Percentiles rank a stretch among this genome's conserved stretches.
Evolutionary conservation across 192 early-diverging fungal species (phyloP).

Genomic region (Fimicolochytrium jonesii): DNA sequence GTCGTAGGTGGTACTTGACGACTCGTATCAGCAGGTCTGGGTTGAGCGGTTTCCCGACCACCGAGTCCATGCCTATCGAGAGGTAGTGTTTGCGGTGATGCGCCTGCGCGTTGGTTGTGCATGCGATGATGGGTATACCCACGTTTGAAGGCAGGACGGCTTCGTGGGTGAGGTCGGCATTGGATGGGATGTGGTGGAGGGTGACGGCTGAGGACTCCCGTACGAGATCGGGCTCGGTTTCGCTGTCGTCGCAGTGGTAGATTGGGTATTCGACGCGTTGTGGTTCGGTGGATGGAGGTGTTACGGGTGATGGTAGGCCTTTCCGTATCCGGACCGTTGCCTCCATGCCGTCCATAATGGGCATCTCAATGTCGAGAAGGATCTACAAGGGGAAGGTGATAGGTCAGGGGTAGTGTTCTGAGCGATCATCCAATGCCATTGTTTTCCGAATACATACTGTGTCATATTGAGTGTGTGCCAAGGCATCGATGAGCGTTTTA

Average conservation of each 20-base stretch:
- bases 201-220: not conserved
- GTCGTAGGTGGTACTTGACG: conserved; percentile 4
- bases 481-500: conserved; percentile 41
- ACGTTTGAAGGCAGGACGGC: conserved; percentile 44
- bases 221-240: too few species aligned
- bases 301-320: conserved; percentile 15
- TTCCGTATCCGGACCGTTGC: conserved; percentile 54
- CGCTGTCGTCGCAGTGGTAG: too few species aligned
- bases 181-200: not conserved
- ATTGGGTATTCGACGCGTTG: too few species aligned
- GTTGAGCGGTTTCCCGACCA: conserved; percentile 13
- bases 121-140: conserved; percentile 57
- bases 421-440: too few species aligned
- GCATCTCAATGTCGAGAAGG: conserved; percentile 55
- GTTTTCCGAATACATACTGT: too few species aligned
- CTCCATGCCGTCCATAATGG: conserved; percentile 51
- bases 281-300: too few species aligned
- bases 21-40: not conserved
- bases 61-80: conserved; percentile 48
- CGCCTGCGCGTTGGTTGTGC: conserved; percentile 56
- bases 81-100: conserved; percentile 49
- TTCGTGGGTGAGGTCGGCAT: not conserved
- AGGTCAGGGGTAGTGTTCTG: too few species aligned
- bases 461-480: conserved; percentile 48
- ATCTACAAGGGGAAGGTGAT: too few species aligned